These are phyloP conservation scores for Thalassiosira livingstoniorum DNA, from an alignment of 352 stramenopile genomes.

Conservation along the genomic window DNA sequence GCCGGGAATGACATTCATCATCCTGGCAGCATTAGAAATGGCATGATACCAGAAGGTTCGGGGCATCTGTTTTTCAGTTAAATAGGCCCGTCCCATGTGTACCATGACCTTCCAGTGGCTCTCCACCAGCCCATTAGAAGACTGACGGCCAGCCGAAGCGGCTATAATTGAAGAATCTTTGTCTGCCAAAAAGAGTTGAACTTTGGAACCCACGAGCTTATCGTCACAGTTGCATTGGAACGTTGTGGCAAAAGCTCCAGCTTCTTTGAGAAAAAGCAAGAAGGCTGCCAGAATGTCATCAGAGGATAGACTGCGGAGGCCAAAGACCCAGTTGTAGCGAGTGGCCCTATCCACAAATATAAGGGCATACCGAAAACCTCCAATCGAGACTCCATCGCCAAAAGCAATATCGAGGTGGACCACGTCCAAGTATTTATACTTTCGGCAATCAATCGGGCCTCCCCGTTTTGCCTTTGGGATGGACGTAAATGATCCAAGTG, in stretches of 20 bases:
- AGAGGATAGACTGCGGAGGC: neutral
- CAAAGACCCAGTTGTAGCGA: slow-evolving; percentile 18
- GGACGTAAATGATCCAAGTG: neutral
- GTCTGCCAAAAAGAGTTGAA: neutral
- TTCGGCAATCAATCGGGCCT: neutral
- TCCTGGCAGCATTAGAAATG: slow-evolving; percentile 10
- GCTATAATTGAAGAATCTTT: slow-evolving; percentile 16
- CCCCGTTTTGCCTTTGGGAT: neutral
- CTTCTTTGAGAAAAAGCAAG: slow-evolving; percentile 8
- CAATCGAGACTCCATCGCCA: slow-evolving; percentile 19
- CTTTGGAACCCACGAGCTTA: neutral
- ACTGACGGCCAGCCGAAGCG: slow-evolving; percentile 14
- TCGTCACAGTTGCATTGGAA: neutral
- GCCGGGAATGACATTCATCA: slow-evolving; percentile 25
- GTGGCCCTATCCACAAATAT: slow-evolving; percentile 29
- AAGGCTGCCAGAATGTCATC: slow-evolving; percentile 18
- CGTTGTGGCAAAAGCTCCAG: neutral
- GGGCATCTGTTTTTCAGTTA: no score
- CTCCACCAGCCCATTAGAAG: slow-evolving; percentile 41
- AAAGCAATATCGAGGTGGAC: slow-evolving; percentile 34
- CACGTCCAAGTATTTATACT: neutral
- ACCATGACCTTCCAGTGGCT: slow-evolving; percentile 28
- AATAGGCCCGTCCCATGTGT: slow-evolving; percentile 25
- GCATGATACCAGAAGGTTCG: no score
- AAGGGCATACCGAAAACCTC: slow-evolving; percentile 18